These are phyloP conservation scores for Oryza coarctata DNA, from an alignment of 176 grass and related monocot genomes.

Conservation along the genomic window DNA sequence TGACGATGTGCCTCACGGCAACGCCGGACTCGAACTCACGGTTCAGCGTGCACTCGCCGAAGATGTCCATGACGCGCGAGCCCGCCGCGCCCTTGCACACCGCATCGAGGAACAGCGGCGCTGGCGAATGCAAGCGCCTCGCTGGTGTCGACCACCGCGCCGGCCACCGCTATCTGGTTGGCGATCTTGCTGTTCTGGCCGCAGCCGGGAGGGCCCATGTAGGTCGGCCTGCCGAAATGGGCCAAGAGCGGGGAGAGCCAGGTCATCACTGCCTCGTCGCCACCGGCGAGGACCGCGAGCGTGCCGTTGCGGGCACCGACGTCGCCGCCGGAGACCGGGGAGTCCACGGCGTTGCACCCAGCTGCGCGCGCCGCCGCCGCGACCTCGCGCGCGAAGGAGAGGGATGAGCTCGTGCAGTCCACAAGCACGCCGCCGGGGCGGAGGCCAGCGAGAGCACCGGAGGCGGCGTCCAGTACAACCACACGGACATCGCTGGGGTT, in stretches of 20 bases:
- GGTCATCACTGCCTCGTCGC: slow-evolving; percentile 51
- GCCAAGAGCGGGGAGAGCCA: slow-evolving; percentile 73
- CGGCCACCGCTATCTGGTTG: slow-evolving; percentile 69
- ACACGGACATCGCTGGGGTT: slow-evolving; percentile 67
- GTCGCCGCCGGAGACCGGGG: slow-evolving; percentile 76
- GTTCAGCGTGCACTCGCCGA: slow-evolving; percentile 51
- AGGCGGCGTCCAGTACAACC: slow-evolving; percentile 42
- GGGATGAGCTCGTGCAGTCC: slow-evolving; percentile 74
- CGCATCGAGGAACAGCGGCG: slow-evolving; percentile 47
- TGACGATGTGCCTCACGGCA: slow-evolving; percentile 64
- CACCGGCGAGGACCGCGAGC: slow-evolving; percentile 73
- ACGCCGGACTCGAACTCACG: slow-evolving; percentile 63
- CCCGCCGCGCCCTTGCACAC: slow-evolving; percentile 65
- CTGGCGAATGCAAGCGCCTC: slow-evolving; percentile 68
- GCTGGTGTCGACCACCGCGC: slow-evolving; percentile 47
- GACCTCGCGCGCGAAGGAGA: slow-evolving; percentile 58
- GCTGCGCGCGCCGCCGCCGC: slow-evolving; percentile 8
- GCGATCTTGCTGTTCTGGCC: slow-evolving; percentile 93
- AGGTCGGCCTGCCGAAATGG: slow-evolving; percentile 52
- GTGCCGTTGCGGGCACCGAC: slow-evolving; percentile 65
- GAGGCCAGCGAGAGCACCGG: slow-evolving; percentile 49
- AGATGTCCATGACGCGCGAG: slow-evolving; percentile 74
- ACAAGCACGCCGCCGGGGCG: slow-evolving; percentile 52
- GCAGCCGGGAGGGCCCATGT: slow-evolving; percentile 70
- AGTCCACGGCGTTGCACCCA: slow-evolving; percentile 58